Evolutionary conservation across 2,329 filamentous ascomycete species (phyloP).

Genomic region (Thielaviopsis ethacetica): DNA sequence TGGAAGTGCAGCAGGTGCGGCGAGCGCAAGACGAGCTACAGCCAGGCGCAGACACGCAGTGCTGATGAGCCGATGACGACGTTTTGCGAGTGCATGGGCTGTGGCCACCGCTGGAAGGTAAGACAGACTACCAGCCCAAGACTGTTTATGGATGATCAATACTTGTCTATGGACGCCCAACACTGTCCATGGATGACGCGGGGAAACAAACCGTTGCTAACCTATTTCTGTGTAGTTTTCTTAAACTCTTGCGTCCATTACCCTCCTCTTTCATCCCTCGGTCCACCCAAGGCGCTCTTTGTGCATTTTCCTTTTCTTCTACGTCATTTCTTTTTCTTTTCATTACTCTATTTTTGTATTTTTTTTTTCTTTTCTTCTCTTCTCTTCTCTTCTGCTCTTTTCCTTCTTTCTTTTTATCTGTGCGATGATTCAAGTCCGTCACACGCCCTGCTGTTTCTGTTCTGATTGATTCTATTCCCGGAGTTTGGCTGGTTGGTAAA

Average conservation of each 20-base stretch:
- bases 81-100: constrained; percentile 55
- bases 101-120: constrained; percentile 59
- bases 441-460: background rate
- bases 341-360: background rate
- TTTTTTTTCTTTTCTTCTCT: constrained; percentile 5
- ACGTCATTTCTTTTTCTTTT: background rate
- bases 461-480: background rate
- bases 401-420: constrained; percentile 8
- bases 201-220: background rate
- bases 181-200: background rate
- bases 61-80: constrained; percentile 88
- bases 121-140: constrained; percentile 15
- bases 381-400: background rate
- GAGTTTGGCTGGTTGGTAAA: background rate
- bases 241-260: background rate
- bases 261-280: background rate
- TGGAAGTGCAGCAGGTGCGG: constrained; percentile 85
- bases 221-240: constrained; percentile 2
- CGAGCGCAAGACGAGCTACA: constrained; percentile 88
- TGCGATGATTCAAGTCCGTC: background rate
- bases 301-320: background rate
- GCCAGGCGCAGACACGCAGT: constrained; percentile 84
- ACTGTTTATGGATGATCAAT: background rate
- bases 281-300: no score
- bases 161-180: no score